Evolutionary conservation across 768 basidiomycete genomes (phyloP).

Genomic region (Leucocoprinus birnbaumii): DNA sequence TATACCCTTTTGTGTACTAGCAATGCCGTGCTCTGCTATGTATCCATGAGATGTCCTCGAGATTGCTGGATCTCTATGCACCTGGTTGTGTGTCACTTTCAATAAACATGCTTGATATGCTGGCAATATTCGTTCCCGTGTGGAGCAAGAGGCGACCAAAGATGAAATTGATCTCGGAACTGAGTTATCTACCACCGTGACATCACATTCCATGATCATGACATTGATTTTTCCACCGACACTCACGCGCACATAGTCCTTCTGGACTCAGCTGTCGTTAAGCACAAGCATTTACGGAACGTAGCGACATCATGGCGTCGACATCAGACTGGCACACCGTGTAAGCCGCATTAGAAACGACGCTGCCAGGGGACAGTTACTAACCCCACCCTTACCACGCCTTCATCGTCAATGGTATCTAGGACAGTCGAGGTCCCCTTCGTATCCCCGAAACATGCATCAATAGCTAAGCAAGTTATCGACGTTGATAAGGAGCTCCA

Average conservation of each 20-base stretch:
- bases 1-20: conserved; percentile 6
- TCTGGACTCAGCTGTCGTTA: not conserved
- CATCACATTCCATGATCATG: not conserved
- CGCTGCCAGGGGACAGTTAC: not conserved
- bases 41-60: conserved; percentile 2
- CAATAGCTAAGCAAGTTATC: conserved; percentile 79
- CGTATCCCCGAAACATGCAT: conserved; percentile 66
- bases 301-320: conserved; percentile 6
- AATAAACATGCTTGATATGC: not conserved
- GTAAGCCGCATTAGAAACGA: conserved; percentile 12
- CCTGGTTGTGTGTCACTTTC: not conserved
- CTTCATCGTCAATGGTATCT: not conserved
- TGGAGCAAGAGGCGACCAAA: not conserved
- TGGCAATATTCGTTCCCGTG: not conserved
- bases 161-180: not conserved
- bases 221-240: not conserved
- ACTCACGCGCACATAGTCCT: not conserved
- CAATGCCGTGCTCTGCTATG: not conserved
- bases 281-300: not conserved
- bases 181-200: not conserved
- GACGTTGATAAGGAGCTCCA: conserved; percentile 88
- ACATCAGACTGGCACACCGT: conserved; percentile 23
- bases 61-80: conserved; percentile 1
- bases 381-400: not conserved
- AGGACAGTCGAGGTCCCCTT: conserved; percentile 80